A percentile compares a stretch with the other conserved stretches of the same genome.
These are phyloP conservation scores for Pittosporum tobira DNA, from an alignment of 129 eudicot species.

Conservation along the genomic window DNA sequence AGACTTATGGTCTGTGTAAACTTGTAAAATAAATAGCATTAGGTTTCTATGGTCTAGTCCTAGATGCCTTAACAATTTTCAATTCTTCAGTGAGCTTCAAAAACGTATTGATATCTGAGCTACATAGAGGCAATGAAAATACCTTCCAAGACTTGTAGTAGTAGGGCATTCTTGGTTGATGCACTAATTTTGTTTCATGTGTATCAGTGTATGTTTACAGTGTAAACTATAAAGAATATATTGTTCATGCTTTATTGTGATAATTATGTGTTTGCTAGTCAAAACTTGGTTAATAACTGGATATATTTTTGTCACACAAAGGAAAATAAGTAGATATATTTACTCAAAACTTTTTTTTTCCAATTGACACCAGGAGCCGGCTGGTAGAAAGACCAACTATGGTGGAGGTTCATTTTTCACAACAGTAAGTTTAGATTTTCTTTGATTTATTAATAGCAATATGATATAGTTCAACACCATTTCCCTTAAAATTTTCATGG, in stretches of 20 bases:
- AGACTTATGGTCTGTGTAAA: too few species aligned
- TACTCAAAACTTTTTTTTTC: background rate
- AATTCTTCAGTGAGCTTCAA: background rate
- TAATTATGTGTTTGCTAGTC: background rate
- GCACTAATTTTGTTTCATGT: background rate
- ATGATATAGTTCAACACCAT: background rate
- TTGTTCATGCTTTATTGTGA: background rate
- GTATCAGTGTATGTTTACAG: background rate
- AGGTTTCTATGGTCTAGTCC: background rate
- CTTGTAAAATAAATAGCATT: background rate
- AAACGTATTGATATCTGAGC: background rate
- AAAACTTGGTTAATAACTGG: background rate
- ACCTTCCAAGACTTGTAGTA: too few species aligned
- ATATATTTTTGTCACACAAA: too few species aligned
- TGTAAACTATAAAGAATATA: background rate
- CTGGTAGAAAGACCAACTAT: too few species aligned
- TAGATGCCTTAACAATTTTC: background rate
- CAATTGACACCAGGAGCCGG: too few species aligned
- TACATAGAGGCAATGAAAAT: background rate
- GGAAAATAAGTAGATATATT: too few species aligned
- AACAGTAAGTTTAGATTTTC: too few species aligned
- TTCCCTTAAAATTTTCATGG: background rate
- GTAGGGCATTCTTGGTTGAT: background rate
- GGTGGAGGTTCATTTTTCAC: too few species aligned
- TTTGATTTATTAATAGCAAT: background rate